Conservation (phyloP, 495 filamentous ascomycete genomes). For the Elasticomyces elasticus region DNA sequence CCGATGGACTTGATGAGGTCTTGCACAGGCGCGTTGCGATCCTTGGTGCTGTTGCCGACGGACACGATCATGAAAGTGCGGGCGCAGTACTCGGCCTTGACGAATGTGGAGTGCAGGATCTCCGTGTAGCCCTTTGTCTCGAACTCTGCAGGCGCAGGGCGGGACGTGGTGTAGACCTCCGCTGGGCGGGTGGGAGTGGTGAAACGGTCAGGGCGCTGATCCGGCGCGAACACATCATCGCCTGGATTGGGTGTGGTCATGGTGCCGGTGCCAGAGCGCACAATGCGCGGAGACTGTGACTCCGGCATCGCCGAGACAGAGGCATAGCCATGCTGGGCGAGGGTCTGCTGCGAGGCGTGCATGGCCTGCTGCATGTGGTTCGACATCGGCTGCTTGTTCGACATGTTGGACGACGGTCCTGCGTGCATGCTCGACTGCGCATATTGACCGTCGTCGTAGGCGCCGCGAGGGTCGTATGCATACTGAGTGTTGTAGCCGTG, state of each 20-base stretch:
- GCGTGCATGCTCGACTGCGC: neutral
- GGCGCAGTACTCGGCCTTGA: neutral
- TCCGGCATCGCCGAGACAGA: too few relatives aligned
- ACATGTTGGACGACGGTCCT: neutral
- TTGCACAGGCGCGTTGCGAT: neutral
- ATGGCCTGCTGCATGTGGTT: too few relatives aligned
- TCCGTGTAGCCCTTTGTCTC: slow-evolving; percentile 3
- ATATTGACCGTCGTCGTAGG: neutral
- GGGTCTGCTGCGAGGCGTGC: too few relatives aligned
- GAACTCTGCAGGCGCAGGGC: neutral
- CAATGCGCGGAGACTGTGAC: too few relatives aligned
- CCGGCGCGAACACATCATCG: neutral
- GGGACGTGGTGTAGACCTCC: too few relatives aligned
- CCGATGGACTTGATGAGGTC: neutral
- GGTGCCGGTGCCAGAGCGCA: too few relatives aligned
- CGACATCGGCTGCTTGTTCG: too few relatives aligned
- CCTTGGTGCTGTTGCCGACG: neutral
- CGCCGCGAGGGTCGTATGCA: neutral
- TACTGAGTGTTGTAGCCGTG: too few relatives aligned
- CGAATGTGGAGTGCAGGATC: slow-evolving; percentile 4
- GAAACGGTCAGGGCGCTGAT: neutral
- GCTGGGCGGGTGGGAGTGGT: neutral
- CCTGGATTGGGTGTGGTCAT: neutral
- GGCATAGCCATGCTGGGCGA: too few relatives aligned
- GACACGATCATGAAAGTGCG: neutral